A percentile compares a stretch with the other conserved stretches of the same genome.
Conservation (phyloP, 495 filamentous ascomycete species). For the Penicillium desertorum region DNA sequence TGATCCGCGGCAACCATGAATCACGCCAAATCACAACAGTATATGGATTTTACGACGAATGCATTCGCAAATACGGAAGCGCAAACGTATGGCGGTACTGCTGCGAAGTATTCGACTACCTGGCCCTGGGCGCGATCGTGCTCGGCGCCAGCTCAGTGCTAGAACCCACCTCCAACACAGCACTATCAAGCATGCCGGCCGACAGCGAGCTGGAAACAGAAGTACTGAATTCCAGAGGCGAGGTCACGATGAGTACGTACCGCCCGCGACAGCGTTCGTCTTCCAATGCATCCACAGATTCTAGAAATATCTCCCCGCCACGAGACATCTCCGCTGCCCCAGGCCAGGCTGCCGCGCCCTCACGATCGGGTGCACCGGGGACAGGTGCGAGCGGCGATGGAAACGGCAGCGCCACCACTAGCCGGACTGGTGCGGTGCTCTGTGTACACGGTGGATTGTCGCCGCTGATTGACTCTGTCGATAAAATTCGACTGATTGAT, state of each 20-base stretch:
- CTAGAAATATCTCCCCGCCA: conserved; percentile 44
- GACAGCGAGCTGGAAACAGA: conserved; percentile 86
- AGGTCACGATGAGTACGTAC: conserved; percentile 71
- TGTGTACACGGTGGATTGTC: conserved; percentile 95
- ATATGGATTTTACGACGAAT: conserved; percentile 99
- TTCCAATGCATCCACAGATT: conserved; percentile 36
- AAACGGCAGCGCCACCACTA: conserved; percentile 53
- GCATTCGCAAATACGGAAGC: conserved; percentile 92
- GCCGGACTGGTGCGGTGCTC: conserved; percentile 77
- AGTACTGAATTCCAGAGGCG: conserved; percentile 77
- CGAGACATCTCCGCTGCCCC: conserved; percentile 48
- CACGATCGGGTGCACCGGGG: conserved; percentile 69
- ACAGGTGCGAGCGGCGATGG: conserved; percentile 70
- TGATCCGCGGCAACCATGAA: conserved; percentile 97
- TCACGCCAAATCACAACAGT: conserved; percentile 97
- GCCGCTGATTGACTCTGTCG: conserved; percentile 87
- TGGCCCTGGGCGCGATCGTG: conserved; percentile 92
- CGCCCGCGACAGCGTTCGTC: conserved; percentile 45
- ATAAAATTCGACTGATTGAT: conserved; percentile 93
- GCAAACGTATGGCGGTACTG: conserved; percentile 99
- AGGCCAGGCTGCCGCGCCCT: conserved; percentile 26
- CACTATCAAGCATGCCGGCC: conserved; percentile 47
- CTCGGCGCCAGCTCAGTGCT: conserved; percentile 81
- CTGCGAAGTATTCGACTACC: conserved; percentile 98
- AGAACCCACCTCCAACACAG: conserved; percentile 49